Conservation (phyloP, 495 filamentous ascomycete genomes). For the Neurospora terricola region DNA sequence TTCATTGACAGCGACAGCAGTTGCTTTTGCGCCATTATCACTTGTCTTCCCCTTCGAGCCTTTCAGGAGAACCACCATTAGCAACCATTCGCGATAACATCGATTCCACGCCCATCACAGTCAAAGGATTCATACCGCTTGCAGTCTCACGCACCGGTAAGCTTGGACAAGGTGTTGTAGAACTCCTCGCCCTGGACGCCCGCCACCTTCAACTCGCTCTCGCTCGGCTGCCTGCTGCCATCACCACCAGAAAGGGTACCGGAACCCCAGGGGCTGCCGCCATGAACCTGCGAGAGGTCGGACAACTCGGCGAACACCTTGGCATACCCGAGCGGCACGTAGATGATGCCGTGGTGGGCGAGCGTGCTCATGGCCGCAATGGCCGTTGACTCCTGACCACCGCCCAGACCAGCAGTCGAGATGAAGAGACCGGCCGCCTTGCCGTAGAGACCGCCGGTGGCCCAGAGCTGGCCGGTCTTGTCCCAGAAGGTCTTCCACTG, state of each 20-base stretch:
- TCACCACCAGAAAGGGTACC: slow-evolving; percentile 79
- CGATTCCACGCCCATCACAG: slow-evolving; percentile 7
- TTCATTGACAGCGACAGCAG: background rate
- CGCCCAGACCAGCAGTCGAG: slow-evolving; percentile 69
- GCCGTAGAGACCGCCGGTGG: slow-evolving; percentile 64
- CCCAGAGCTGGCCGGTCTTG: slow-evolving; percentile 66
- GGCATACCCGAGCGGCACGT: slow-evolving; percentile 88
- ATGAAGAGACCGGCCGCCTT: slow-evolving; percentile 93
- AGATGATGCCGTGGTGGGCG: slow-evolving; percentile 90
- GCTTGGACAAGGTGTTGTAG: slow-evolving; percentile 67
- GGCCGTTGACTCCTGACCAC: slow-evolving; percentile 87
- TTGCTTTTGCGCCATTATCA: background rate
- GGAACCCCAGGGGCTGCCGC: slow-evolving; percentile 87
- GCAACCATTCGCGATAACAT: slow-evolving; percentile 1
- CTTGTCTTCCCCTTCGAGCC: background rate
- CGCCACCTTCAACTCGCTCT: slow-evolving; percentile 68
- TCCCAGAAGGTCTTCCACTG: slow-evolving; percentile 95
- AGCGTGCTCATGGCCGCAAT: slow-evolving; percentile 79
- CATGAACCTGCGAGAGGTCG: slow-evolving; percentile 66
- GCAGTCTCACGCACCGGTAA: slow-evolving; percentile 50
- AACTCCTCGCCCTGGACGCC: slow-evolving; percentile 76
- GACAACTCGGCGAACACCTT: slow-evolving; percentile 58
- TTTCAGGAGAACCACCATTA: slow-evolving; percentile 10
- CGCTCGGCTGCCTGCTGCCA: slow-evolving; percentile 70
- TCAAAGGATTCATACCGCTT: slow-evolving; percentile 53